These are phyloP conservation scores for Conringia planisiliqua DNA, from an alignment of 345 rosid genomes.

Conservation along the genomic window DNA sequence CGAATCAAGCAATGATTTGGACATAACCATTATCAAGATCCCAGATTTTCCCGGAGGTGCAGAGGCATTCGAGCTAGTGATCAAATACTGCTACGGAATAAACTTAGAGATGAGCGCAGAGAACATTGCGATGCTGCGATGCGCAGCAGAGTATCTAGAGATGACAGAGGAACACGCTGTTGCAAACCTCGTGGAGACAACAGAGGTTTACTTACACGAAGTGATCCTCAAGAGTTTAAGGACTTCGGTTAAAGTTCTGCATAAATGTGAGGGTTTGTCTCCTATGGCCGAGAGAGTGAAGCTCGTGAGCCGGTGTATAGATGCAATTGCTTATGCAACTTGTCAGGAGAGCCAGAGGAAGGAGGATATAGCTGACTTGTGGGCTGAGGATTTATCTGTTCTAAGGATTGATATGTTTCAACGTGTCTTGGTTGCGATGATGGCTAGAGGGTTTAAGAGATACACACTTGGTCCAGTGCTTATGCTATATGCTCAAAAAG, in stretches of 20 bases:
- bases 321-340: conserved; percentile 60
- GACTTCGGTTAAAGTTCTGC: conserved; percentile 59
- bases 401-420: conserved; percentile 72
- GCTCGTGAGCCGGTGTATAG: conserved; percentile 66
- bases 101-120: conserved; percentile 68
- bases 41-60: conserved; percentile 64
- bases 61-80: conserved; percentile 70
- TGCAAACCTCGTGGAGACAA: conserved; percentile 64
- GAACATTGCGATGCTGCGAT: conserved; percentile 70
- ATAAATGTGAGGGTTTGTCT: conserved; percentile 42
- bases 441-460: conserved; percentile 70
- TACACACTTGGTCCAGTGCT: conserved; percentile 74
- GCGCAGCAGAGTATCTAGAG: conserved; percentile 79
- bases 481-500: conserved; percentile 81
- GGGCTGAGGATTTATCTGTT: conserved; percentile 74
- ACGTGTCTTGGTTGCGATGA: conserved; percentile 69
- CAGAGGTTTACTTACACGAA: conserved; percentile 70
- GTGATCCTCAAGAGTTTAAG: conserved; percentile 62
- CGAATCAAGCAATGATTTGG: conserved; percentile 42
- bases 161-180: conserved; percentile 81
- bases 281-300: conserved; percentile 74
- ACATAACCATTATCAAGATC: conserved; percentile 39
- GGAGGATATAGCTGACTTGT: conserved; percentile 50
- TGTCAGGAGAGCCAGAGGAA: conserved; percentile 59
- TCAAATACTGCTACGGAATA: conserved; percentile 83